Percentiles rank a stretch among this genome's conserved stretches.
phyloP scores from a whole-genome alignment of 2,329 filamentous ascomycete genomes.

The Ceratocystis destructans region DNA sequence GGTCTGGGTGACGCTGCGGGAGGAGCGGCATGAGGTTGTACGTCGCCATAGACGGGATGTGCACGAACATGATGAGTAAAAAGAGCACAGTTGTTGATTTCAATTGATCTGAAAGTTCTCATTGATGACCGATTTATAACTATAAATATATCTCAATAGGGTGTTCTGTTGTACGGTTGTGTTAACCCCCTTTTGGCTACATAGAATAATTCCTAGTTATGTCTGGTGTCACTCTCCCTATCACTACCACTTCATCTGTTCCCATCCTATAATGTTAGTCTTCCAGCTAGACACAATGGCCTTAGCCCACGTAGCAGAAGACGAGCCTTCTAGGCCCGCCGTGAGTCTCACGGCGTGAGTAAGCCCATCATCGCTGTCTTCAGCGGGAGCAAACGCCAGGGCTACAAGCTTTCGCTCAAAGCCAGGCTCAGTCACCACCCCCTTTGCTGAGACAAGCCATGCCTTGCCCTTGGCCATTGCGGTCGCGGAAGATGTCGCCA shows the following conservation, averaged over 20 bases:
- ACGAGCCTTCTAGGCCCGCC: slow-evolving; percentile 62
- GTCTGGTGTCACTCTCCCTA: slow-evolving; percentile 20
- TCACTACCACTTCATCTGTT: slow-evolving; percentile 22
- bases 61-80: slow-evolving; percentile 16
- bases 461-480: slow-evolving; percentile 27
- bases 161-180: background rate
- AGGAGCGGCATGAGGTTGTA: slow-evolving; percentile 41
- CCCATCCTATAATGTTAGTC: slow-evolving; percentile 23
- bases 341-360: slow-evolving; percentile 68
- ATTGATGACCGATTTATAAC: background rate
- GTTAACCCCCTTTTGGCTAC: background rate
- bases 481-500: slow-evolving; percentile 25
- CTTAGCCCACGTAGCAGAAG: slow-evolving; percentile 34
- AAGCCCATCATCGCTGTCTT: slow-evolving; percentile 71
- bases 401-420: slow-evolving; percentile 23
- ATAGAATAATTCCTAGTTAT: background rate
- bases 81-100: background rate
- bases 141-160: background rate
- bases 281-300: slow-evolving; percentile 22
- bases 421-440: slow-evolving; percentile 23
- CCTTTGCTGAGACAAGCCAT: slow-evolving; percentile 24
- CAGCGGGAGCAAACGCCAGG: slow-evolving; percentile 30
- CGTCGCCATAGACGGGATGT: slow-evolving; percentile 24
- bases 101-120: background rate
- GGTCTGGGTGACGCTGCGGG: slow-evolving; percentile 57